Conservation (phyloP, 306 rosid species). For the Inga laurina region DNA sequence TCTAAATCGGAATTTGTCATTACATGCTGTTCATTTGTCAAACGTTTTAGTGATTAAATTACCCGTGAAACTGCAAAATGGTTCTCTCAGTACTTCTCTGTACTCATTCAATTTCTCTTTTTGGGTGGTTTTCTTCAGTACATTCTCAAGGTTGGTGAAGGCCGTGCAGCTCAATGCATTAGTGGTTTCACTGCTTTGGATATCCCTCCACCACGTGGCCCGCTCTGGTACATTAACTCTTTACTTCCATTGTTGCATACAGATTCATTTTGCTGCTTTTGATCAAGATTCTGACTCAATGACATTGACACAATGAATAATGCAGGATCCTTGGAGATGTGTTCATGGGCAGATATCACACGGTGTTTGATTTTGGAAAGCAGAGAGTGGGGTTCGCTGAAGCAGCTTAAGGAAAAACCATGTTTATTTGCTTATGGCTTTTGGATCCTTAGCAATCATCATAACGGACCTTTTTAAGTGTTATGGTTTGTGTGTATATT, state of each 20-base stretch:
- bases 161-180: slow-evolving; percentile 76
- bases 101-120: neutral
- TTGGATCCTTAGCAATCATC: slow-evolving; percentile 10
- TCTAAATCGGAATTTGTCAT: too few species aligned
- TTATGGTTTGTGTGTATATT: slow-evolving; percentile 31
- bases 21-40: too few species aligned
- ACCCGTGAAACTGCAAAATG: too few species aligned
- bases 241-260: neutral
- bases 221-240: slow-evolving; percentile 69
- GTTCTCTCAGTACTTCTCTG: neutral
- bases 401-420: slow-evolving; percentile 58
- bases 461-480: slow-evolving; percentile 11
- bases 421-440: slow-evolving; percentile 10
- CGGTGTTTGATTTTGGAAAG: slow-evolving; percentile 77
- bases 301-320: slow-evolving; percentile 34
- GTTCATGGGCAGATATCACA: slow-evolving; percentile 94
- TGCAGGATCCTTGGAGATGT: slow-evolving; percentile 93
- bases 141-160: slow-evolving; percentile 75
- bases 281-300: slow-evolving; percentile 28
- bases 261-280: slow-evolving; percentile 21
- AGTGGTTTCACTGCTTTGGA: slow-evolving; percentile 84
- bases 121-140: slow-evolving; percentile 55
- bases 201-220: slow-evolving; percentile 93
- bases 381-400: slow-evolving; percentile 83
- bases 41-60: too few species aligned